Percentiles rank a stretch among this genome's conserved stretches.
Conservation (phyloP, 805 yeast genomes). For the Candida manassasensis region DNA sequence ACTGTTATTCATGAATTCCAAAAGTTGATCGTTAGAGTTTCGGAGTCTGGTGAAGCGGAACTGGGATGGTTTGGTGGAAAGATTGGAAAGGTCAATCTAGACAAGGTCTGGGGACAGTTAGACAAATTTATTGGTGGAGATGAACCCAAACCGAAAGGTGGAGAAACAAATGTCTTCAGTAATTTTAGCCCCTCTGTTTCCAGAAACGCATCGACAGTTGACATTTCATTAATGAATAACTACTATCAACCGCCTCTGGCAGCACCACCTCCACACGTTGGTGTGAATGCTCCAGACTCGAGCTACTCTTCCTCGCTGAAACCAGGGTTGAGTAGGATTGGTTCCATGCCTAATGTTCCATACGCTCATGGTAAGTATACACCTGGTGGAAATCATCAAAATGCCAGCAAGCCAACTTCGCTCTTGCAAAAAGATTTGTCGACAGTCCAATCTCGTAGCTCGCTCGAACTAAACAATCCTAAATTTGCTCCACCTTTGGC, state of each 20-base stretch:
- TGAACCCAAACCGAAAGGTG: slow-evolving; percentile 30
- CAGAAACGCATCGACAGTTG: slow-evolving; percentile 42
- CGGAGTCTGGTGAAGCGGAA: slow-evolving; percentile 38
- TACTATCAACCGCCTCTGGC: slow-evolving; percentile 8
- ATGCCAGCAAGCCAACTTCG: background rate
- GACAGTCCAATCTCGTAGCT: background rate
- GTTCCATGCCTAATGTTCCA: slow-evolving; percentile 4
- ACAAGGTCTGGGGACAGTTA: slow-evolving; percentile 82
- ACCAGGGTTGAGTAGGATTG: background rate
- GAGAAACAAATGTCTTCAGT: slow-evolving; percentile 58
- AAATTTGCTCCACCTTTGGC: background rate
- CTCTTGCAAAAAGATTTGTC: background rate
- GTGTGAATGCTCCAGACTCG: background rate
- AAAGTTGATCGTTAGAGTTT: slow-evolving; percentile 40
- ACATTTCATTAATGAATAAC: slow-evolving; percentile 20
- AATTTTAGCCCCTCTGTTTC: slow-evolving; percentile 69
- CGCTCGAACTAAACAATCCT: background rate
- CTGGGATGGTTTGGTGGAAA: slow-evolving; percentile 69
- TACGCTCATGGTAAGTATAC: slow-evolving; percentile 10
- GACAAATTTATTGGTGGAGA: slow-evolving; percentile 93
- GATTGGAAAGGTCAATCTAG: slow-evolving; percentile 59
- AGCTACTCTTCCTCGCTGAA: background rate
- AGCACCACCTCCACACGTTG: slow-evolving; percentile 1
- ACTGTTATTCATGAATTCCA: slow-evolving; percentile 26
- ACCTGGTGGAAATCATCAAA: slow-evolving; percentile 5